phyloP scores from a whole-genome alignment of 2,329 filamentous ascomycete genomes.

The Beauveria medogensis region DNA sequence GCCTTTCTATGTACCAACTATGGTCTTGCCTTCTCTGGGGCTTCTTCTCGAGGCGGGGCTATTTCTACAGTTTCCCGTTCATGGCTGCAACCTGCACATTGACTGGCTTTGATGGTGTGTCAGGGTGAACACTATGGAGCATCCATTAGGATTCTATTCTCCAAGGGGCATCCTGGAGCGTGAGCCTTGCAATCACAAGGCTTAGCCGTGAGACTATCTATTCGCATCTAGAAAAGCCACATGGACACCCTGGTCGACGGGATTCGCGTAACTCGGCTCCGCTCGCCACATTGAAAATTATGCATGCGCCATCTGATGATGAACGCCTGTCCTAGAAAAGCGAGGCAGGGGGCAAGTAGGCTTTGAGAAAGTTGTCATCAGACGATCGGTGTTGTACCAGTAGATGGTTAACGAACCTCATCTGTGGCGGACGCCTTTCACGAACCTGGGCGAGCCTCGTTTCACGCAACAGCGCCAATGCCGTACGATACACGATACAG shows the following conservation, averaged over 20 bases:
- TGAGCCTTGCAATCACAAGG: background rate
- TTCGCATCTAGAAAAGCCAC: slow-evolving; percentile 1
- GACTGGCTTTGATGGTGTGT: background rate
- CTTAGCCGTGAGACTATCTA: background rate
- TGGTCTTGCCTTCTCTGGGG: background rate
- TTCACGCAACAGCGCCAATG: background rate
- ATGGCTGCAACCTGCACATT: background rate
- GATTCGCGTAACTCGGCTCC: slow-evolving; percentile 9
- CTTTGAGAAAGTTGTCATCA: background rate
- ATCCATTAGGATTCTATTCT: background rate
- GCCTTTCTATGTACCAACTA: background rate
- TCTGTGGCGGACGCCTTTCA: background rate
- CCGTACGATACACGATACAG: background rate
- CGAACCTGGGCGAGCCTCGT: background rate
- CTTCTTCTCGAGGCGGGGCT: background rate
- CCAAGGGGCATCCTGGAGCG: background rate
- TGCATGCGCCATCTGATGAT: background rate
- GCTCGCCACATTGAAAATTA: background rate
- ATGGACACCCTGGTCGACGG: background rate
- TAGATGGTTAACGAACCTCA: background rate
- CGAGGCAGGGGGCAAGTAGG: background rate
- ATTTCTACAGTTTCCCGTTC: background rate
- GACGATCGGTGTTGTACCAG: background rate
- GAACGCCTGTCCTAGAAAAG: background rate
- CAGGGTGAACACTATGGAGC: background rate